Percentiles rank a stretch among this genome's conserved stretches.
These are phyloP conservation scores for Lactarius hengduanensis DNA, from an alignment of 768 basidiomycete genomes.

Conservation along the genomic window DNA sequence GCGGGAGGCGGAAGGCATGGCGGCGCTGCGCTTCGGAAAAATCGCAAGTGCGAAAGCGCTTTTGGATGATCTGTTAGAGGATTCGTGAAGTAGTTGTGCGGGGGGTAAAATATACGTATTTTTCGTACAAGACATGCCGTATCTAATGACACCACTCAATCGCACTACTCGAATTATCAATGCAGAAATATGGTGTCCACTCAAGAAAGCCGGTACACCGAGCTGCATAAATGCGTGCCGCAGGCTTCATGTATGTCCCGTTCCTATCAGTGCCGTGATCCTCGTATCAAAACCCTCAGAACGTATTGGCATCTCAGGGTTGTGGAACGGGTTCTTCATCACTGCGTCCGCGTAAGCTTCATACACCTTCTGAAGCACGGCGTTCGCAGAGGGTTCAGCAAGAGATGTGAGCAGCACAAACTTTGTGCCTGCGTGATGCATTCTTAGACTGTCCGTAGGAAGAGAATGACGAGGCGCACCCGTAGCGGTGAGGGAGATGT, in stretches of 20 bases:
- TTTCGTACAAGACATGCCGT: slow-evolving; percentile 1
- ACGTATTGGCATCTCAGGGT: slow-evolving; percentile 98
- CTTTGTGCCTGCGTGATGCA: slow-evolving; percentile 70
- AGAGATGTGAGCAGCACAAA: slow-evolving; percentile 90
- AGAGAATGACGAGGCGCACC: slow-evolving; percentile 47
- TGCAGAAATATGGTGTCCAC: neutral
- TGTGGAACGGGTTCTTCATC: slow-evolving; percentile 99
- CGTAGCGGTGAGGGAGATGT: slow-evolving; percentile 84
- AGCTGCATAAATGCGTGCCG: neutral
- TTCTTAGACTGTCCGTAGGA: slow-evolving; percentile 4
- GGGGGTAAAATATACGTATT: slow-evolving; percentile 2
- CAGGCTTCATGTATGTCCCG: slow-evolving; percentile 15
- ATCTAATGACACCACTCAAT: slow-evolving; percentile 22
- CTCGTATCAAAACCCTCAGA: slow-evolving; percentile 83
- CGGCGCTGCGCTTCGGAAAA: slow-evolving; percentile 19
- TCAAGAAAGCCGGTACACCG: neutral
- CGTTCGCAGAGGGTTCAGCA: slow-evolving; percentile 65
- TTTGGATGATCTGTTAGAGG: slow-evolving; percentile 9
- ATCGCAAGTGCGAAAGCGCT: slow-evolving; percentile 14
- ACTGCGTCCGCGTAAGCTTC: slow-evolving; percentile 93
- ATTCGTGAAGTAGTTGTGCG: neutral
- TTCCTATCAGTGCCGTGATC: slow-evolving; percentile 52
- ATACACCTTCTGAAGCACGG: slow-evolving; percentile 81
- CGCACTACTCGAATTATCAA: neutral
- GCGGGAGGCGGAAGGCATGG: slow-evolving; percentile 23